Conservation (phyloP, 257 asterid genomes). For the Lithospermum erythrorhizon region DNA sequence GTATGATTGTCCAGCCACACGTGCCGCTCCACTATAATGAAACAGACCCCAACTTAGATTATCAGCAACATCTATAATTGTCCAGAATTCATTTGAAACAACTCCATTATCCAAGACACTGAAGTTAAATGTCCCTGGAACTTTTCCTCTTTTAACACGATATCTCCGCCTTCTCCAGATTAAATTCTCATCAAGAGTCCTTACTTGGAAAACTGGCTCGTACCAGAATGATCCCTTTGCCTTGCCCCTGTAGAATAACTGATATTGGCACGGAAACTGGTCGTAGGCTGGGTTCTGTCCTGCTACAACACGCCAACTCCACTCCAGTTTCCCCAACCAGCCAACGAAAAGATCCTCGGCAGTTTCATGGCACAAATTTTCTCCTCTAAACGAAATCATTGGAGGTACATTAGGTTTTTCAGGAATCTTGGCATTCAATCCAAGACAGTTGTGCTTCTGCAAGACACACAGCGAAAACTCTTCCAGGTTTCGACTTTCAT, state of each 20-base stretch:
- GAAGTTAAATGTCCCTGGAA: conserved; percentile 59
- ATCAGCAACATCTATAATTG: conserved; percentile 67
- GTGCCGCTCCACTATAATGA: conserved; percentile 84
- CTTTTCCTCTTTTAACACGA: conserved; percentile 63
- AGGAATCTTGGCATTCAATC: conserved; percentile 71
- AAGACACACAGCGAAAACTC: conserved; percentile 75
- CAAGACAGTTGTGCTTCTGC: conserved; percentile 82
- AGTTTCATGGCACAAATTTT: conserved; percentile 40
- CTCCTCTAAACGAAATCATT: conserved; percentile 51
- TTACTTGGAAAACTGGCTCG: conserved; percentile 82
- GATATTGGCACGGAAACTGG: conserved; percentile 94
- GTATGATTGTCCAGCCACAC: conserved; percentile 86
- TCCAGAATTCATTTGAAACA: conserved; percentile 79
- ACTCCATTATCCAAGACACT: conserved; percentile 94
- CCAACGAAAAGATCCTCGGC: conserved; percentile 92
- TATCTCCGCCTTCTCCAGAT: conserved; percentile 84
- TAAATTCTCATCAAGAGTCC: conserved; percentile 47
- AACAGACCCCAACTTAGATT: conserved; percentile 89
- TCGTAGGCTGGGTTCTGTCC: conserved; percentile 98
- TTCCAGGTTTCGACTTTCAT: conserved; percentile 66
- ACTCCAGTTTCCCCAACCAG: conserved; percentile 65
- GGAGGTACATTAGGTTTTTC: conserved; percentile 56
- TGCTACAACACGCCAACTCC: conserved; percentile 97
- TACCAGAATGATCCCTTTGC: conserved; percentile 95
- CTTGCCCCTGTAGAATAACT: conserved; percentile 72